A percentile compares a stretch with the other conserved stretches of the same genome.
Conservation (phyloP, 2,329 filamentous ascomycete genomes). For the Zalaria sp. region DNA sequence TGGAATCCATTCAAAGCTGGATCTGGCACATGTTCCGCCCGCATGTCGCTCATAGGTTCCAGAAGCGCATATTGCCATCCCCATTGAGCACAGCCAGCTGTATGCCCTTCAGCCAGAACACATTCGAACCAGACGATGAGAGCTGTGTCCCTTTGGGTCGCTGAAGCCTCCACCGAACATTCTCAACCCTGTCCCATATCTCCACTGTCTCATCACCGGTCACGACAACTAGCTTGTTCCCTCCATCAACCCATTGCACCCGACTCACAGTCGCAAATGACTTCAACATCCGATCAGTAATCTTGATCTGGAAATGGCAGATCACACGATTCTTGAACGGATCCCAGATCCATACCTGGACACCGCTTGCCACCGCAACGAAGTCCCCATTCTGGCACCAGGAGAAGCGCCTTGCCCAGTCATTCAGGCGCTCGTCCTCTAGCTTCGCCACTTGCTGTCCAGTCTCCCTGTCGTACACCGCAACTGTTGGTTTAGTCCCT, state of each 20-base stretch:
- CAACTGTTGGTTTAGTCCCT: background rate
- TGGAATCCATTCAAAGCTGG: too few relatives aligned
- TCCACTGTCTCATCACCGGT: conserved; percentile 1
- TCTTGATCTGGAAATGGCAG: background rate
- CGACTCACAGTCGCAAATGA: background rate
- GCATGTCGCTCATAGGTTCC: background rate
- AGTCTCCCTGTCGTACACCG: background rate
- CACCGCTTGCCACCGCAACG: background rate
- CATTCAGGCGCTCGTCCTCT: background rate
- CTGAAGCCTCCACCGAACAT: conserved; percentile 3
- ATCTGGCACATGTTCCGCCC: too few relatives aligned
- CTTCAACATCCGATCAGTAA: background rate
- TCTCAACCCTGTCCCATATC: conserved; percentile 1
- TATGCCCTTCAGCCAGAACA: background rate
- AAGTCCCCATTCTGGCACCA: background rate
- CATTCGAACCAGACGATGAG: background rate
- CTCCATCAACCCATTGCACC: conserved; percentile 1
- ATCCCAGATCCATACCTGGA: background rate
- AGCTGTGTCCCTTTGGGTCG: background rate
- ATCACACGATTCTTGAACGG: background rate
- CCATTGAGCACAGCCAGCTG: background rate
- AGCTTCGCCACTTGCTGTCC: background rate
- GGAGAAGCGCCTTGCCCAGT: background rate
- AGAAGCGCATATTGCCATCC: background rate
- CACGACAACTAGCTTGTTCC: background rate